A percentile compares a stretch with the other conserved stretches of the same genome.
Conservation (phyloP, 2,329 filamentous ascomycete genomes). For the Alternaria hordeiaustralica region DNA sequence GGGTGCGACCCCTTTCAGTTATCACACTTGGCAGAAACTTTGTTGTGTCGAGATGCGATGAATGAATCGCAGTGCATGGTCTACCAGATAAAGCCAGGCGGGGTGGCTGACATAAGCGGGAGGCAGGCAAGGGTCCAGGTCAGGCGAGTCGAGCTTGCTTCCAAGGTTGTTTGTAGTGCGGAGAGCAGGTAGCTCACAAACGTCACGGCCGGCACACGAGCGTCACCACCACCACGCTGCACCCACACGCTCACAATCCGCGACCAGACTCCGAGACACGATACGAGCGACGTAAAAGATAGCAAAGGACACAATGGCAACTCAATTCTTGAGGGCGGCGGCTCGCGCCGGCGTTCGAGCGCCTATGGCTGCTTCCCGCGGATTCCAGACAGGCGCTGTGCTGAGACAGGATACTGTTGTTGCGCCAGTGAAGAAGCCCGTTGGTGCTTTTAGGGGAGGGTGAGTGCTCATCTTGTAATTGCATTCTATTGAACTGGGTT, state of each 20-base stretch:
- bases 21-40: background rate
- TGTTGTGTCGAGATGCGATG: background rate
- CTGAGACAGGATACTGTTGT: constrained; percentile 44
- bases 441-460: constrained; percentile 76
- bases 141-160: constrained; percentile 16
- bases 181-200: constrained; percentile 11
- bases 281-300: background rate
- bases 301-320: constrained; percentile 49
- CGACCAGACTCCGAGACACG: background rate
- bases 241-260: background rate
- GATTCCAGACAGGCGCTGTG: constrained; percentile 51
- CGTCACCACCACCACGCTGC: background rate
- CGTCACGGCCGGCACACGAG: constrained; percentile 16
- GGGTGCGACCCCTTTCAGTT: too few relatives aligned
- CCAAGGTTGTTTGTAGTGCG: constrained; percentile 13
- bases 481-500: background rate
- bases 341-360: constrained; percentile 42
- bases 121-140: constrained; percentile 7
- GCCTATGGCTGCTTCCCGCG: constrained; percentile 30
- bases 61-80: background rate
- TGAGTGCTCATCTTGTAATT: constrained; percentile 51
- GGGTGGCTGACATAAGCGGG: constrained; percentile 5
- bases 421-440: constrained; percentile 65
- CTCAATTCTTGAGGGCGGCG: constrained; percentile 50
- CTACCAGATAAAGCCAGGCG: constrained; percentile 1